These are phyloP conservation scores for Esteya vermicola DNA, from an alignment of 2,329 filamentous ascomycete species.

Conservation along the genomic window DNA sequence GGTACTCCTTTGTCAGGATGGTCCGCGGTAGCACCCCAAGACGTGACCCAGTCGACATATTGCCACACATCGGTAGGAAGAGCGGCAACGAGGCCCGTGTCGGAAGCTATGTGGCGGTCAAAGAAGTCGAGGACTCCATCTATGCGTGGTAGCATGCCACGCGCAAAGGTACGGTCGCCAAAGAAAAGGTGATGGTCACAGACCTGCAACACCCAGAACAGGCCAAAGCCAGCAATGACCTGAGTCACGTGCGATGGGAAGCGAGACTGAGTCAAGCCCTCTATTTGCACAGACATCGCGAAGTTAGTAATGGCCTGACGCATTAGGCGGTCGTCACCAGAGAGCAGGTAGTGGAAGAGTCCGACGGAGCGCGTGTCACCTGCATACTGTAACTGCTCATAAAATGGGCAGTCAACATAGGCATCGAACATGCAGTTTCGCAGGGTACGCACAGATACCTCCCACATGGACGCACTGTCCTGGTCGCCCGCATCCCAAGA, in stretches of 20 bases:
- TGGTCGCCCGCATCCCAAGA: conserved; percentile 9
- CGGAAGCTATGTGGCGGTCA: conserved; percentile 13
- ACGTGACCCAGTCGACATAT: conserved; percentile 20
- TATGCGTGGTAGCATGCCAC: conserved; percentile 18
- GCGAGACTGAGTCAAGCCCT: conserved; percentile 20
- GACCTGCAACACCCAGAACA: conserved; percentile 22
- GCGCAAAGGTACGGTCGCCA: conserved; percentile 16
- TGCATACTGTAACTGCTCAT: conserved; percentile 18
- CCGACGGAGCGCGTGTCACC: conserved; percentile 14
- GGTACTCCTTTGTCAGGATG: conserved; percentile 19
- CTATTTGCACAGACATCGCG: conserved; percentile 10
- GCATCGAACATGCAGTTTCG: conserved; percentile 21
- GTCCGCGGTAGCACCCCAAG: conserved; percentile 11
- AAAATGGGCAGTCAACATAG: conserved; percentile 21
- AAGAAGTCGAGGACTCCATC: conserved; percentile 22
- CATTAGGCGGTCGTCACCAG: conserved; percentile 18
- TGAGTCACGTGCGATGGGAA: conserved; percentile 21
- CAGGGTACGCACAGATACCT: conserved; percentile 17
- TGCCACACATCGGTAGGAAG: conserved; percentile 17
- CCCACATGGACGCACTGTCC: conserved; percentile 11
- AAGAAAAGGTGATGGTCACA: conserved; percentile 22
- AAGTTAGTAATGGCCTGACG: conserved; percentile 17
- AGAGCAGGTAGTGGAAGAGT: conserved; percentile 18
- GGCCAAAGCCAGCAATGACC: conserved; percentile 22
- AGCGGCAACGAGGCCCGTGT: conserved; percentile 11